Base-by-base conservation (phyloP, 2,329 filamentous ascomycete genomes). In the Lithohypha guttulata region DNA sequence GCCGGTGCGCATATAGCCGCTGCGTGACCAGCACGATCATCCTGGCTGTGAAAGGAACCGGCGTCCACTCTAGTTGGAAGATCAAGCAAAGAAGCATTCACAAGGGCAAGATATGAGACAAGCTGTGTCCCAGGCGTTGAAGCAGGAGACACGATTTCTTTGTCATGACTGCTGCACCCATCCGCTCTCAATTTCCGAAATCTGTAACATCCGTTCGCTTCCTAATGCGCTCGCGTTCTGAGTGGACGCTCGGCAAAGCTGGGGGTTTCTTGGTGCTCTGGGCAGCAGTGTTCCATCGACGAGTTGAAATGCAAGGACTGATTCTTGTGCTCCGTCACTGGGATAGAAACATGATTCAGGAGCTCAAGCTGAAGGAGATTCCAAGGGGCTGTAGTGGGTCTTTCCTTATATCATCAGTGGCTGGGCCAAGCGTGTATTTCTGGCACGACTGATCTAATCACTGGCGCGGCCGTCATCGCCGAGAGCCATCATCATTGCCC, bases 1-100 rank as follows among this genome's bases (percentile, higher is more conserved):
- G 18, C 26, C 11, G 30, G 27, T 18, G 35, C 31, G 34, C 35
- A 39, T 27, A 21, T 39, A 39, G 27, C 35, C 35, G 35, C 35
- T 39, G 35, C 35, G 31, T 20, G 35, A 39, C 18, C 18, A 39
- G 15, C 15, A 30, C 11, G 17, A 39, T n/a, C n/a, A 31, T 31
- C 25, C 35, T 23, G 26, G 35, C 35, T 21, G 26, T 31, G 15
- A 28, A 28, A 23, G 27, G 19, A 31, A 31, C 11, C 7, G 4
- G 6, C 17, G 23, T 20, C 27, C 6, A 15, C 13, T 13, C 26
- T 7, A 8, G 11, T 13, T 13, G 26, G 20, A 6, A 18, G 35
- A 39, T 30, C 27, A 22, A 11, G 26, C 35, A 31, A 31, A 23
- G 33, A 39, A 39, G 25, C 35, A 31, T 31, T 30, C 26, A 23